Base-by-base conservation (phyloP, 2,329 filamentous ascomycete species). In the Tolypocladium capitatum region DNA sequence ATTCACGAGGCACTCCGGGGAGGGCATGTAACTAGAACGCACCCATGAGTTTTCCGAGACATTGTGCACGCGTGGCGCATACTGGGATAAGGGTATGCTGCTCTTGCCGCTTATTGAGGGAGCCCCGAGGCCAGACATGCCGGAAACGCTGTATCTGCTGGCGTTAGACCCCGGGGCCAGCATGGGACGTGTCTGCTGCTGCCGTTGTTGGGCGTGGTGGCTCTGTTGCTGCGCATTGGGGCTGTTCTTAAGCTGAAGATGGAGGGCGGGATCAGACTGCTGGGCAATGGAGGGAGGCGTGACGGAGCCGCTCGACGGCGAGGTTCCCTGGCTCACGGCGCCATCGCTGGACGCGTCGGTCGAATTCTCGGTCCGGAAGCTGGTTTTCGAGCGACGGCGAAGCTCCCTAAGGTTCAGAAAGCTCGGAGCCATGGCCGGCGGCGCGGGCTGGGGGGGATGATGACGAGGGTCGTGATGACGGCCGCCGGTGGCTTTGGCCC, bases 11-110 rank as follows among this genome's bases (percentile, higher is more conserved):
- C 21, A 14, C 20, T 27, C 9, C 36, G 16, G 36, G 9, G 21
- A 16, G 7, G 14, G 21, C 20, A 16, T 27, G 44, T 14, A 2
- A 30, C 1, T 14, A 24, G 51, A 44, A 71, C 81, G 58, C 76
- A 94, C 89, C 85, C 88, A 94, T 49, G 86, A 82, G 55, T 84
- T 86, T 54, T 95, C 87, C 10, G 79, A 73, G 35, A 95, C 72
- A 32, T 90, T 95, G 40, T 83, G 69, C 35, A 96, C 78, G 56
- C 80, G 80, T 24, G 91, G 90, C 30, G 88, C 85, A 66, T 86
- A 91, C 40, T 83, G 80, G 47, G 89, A 95, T 18, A 81, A 76
- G 8, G 83, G 78, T 52, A 77, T 67, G 52, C 70, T 74, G 48
- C 68, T 72, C 59, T 75, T 77, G 51, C 76, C 75, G 55, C 71